Conservation (phyloP, 495 filamentous ascomycete species). For the Bryoglossum gracile region DNA sequence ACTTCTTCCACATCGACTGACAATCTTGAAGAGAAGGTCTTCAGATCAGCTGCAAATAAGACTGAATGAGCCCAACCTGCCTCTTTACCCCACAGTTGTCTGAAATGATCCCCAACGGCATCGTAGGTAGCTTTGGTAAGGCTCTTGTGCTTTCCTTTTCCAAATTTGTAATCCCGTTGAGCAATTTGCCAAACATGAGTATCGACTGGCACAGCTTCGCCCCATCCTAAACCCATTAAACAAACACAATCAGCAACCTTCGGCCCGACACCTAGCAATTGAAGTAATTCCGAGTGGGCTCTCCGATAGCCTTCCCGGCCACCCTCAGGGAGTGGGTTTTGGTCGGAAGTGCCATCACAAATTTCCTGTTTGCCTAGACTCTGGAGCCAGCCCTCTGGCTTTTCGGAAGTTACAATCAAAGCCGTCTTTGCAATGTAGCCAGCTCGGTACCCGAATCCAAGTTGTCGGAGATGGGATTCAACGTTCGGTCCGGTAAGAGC, state of each 20-base stretch:
- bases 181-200: conserved; percentile 99
- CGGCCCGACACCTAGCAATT: conserved; percentile 81
- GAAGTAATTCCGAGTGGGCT: conserved; percentile 74
- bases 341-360: conserved; percentile 28
- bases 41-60: conserved; percentile 89
- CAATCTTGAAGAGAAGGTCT: conserved; percentile 67
- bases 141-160: conserved; percentile 75
- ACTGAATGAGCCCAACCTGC: conserved; percentile 98
- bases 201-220: conserved; percentile 89
- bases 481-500: conserved; percentile 60
- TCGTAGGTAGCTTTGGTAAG: conserved; percentile 84
- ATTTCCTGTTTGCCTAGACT: conserved; percentile 64
- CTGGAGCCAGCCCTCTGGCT: conserved; percentile 68
- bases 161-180: conserved; percentile 88
- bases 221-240: conserved; percentile 96
- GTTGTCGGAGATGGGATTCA: conserved; percentile 65
- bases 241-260: conserved; percentile 97
- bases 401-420: conserved; percentile 56
- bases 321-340: conserved; percentile 49
- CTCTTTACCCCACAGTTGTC: conserved; percentile 84
- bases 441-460: conserved; percentile 94
- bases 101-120: conserved; percentile 83
- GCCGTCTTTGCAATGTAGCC: conserved; percentile 88
- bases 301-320: conserved; percentile 55
- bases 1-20: conserved; percentile 38